phyloP scores from a whole-genome alignment of 495 filamentous ascomycete species.

The Paragyromitra xinjiangensis region DNA sequence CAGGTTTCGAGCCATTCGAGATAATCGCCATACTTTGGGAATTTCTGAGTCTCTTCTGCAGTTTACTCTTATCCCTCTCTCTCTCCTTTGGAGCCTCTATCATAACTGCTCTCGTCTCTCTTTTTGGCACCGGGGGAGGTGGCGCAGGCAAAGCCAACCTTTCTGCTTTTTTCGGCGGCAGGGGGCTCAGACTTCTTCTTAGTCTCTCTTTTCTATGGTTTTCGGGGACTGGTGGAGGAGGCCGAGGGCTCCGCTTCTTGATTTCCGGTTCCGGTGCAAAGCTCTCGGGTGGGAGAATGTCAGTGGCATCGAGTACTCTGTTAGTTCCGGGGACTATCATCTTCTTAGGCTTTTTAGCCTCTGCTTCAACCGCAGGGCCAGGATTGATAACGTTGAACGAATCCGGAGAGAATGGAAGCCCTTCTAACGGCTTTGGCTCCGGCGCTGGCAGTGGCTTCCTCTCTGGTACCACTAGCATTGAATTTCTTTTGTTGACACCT shows the following conservation, averaged over 20 bases:
- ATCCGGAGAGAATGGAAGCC: conserved; percentile 87
- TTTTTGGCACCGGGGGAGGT: conserved; percentile 46
- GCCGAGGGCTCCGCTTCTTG: conserved; percentile 63
- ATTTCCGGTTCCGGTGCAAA: conserved; percentile 94
- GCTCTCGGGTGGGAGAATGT: conserved; percentile 87
- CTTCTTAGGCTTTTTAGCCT: conserved; percentile 59
- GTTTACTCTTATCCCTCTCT: conserved; percentile 25
- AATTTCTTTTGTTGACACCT: conserved; percentile 45
- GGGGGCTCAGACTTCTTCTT: conserved; percentile 49
- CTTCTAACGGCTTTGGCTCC: conserved; percentile 55
- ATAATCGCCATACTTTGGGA: conserved; percentile 53
- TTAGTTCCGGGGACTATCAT: conserved; percentile 86
- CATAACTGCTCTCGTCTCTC: conserved; percentile 19
- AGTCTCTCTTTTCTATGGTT: conserved; percentile 51
- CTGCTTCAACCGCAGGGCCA: conserved; percentile 58
- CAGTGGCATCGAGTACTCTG: conserved; percentile 86
- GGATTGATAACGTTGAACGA: conserved; percentile 83
- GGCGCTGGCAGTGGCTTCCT: conserved; percentile 53
- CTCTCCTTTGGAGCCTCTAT: conserved; percentile 42
- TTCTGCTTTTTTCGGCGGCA: conserved; percentile 53
- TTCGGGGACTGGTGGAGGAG: conserved; percentile 51
- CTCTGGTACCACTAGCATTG: conserved; percentile 48
- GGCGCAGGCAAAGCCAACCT: conserved; percentile 46
- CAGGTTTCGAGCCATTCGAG: conserved; percentile 33
- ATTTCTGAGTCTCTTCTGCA: conserved; percentile 48